Conservation (phyloP, 176 grass and related monocot genomes). For the Eragrostis curvula region DNA sequence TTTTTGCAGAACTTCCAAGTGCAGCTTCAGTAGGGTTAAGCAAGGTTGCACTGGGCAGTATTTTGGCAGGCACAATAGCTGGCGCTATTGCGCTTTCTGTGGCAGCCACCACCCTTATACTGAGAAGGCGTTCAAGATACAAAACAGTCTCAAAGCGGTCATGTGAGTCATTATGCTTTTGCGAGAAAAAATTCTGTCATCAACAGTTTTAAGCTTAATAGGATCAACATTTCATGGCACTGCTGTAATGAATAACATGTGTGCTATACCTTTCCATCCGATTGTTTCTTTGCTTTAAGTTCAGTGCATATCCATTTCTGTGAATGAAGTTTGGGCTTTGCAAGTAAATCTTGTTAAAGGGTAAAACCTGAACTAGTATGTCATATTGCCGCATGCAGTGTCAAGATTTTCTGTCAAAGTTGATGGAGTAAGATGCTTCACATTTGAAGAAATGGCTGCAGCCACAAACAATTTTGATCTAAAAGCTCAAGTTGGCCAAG, state of each 20-base stretch:
- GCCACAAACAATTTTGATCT: slow-evolving; percentile 78
- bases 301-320: slow-evolving; percentile 15
- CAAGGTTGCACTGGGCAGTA: slow-evolving; percentile 53
- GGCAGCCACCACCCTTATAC: slow-evolving; percentile 65
- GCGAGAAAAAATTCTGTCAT: not conserved
- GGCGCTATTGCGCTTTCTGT: slow-evolving; percentile 60
- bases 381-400: slow-evolving; percentile 50
- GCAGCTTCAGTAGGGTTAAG: slow-evolving; percentile 62
- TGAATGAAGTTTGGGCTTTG: not conserved
- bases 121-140: slow-evolving; percentile 61
- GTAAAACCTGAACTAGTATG: slow-evolving; percentile 22
- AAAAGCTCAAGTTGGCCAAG: slow-evolving; percentile 83
- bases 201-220: not conserved
- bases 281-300: not conserved
- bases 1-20: slow-evolving; percentile 51
- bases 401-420: slow-evolving; percentile 75
- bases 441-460: slow-evolving; percentile 75
- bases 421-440: slow-evolving; percentile 79
- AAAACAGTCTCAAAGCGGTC: slow-evolving; percentile 53
- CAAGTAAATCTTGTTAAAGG: slow-evolving; percentile 12
- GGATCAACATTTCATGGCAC: not conserved
- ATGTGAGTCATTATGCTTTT: slow-evolving; percentile 60
- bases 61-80: slow-evolving; percentile 60
- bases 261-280: not conserved
- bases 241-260: not conserved